Percentiles rank a stretch among this genome's conserved stretches.
phyloP scores from a whole-genome alignment of 2,329 filamentous ascomycete genomes.

The Ambrosiella cleistominuta region DNA sequence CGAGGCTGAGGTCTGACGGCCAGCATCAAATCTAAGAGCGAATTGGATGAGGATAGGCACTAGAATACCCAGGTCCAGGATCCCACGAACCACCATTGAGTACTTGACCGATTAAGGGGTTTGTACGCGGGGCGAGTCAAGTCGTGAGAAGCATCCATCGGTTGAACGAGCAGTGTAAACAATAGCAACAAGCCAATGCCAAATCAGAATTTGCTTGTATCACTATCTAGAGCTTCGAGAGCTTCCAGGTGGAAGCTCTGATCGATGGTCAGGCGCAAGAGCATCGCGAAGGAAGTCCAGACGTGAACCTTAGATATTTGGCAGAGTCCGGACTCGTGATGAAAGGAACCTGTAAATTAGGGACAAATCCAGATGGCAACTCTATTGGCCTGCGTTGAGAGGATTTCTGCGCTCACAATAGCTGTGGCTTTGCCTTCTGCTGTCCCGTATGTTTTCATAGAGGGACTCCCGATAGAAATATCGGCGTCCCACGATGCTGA shows the following conservation, averaged over 20 bases:
- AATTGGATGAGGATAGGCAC: background rate
- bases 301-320: too few species aligned
- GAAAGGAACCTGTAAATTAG: too few species aligned
- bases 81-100: background rate
- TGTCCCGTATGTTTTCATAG: background rate
- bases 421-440: background rate
- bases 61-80: background rate
- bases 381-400: too few species aligned
- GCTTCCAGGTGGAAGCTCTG: background rate
- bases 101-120: slow-evolving; percentile 8
- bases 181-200: too few species aligned
- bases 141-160: background rate
- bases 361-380: too few species aligned
- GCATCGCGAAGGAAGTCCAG: background rate
- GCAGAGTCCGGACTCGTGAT: too few species aligned
- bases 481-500: background rate
- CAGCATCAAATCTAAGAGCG: slow-evolving; percentile 4
- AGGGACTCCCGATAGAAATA: background rate
- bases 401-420: background rate
- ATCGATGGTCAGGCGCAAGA: background rate
- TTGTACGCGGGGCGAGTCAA: background rate
- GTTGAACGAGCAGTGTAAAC: background rate
- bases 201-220: too few species aligned
- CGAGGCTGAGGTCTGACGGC: background rate
- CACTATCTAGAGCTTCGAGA: background rate